Base-by-base conservation (phyloP, 2,329 filamentous ascomycete species). In the Lachnellula arida region DNA sequence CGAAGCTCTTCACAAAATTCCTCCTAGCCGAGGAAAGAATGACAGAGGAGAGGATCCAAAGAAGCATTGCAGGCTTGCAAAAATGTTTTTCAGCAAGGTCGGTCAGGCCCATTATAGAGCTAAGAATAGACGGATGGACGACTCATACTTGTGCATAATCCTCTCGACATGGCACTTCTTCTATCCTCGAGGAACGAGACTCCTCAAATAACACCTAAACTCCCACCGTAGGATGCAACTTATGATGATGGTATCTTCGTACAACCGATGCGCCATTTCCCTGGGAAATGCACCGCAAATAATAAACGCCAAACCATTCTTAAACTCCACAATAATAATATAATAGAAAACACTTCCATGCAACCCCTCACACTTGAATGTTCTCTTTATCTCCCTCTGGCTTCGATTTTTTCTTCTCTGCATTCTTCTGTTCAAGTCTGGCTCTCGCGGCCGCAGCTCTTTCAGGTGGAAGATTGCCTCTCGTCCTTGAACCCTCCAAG, bases 391-490 rank as follows among this genome's bases (percentile, higher is more conserved):
- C 55, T 8, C 35, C 51, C 6, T 52, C 58, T 44, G 49, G 54
- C 25, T 61, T 60, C 9, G 51, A 44, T 46, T 55, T 63, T 46
- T 51, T 65, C 57, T 69, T 70, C 40, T 67, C 66, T 7, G 66
- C 65, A 46, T 60, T 61, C 46, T 68, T 70, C 52, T 63, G 60
- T 49, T 70, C 65, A 7, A 71, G 54, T 49, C 69, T 62, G 39
- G 68, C 69, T 53, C 63, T 69, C 9, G 70, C 70, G 35, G 70
- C 70, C 32, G 68, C 70, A 42, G 62, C 62, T 53, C 70, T 65
- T 22, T 70, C 70, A 28, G 70, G 68, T 28, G 67, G 65, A 14
- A 71, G 58, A 8, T 56, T 56, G 34, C 46, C 51, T 40, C 61
- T 65, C 8, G 49, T 46, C 49, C 58, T 63, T 9, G 65, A 62